phyloP scores from a whole-genome alignment of 345 rosid species.

The Mallotus nudiflorus region DNA sequence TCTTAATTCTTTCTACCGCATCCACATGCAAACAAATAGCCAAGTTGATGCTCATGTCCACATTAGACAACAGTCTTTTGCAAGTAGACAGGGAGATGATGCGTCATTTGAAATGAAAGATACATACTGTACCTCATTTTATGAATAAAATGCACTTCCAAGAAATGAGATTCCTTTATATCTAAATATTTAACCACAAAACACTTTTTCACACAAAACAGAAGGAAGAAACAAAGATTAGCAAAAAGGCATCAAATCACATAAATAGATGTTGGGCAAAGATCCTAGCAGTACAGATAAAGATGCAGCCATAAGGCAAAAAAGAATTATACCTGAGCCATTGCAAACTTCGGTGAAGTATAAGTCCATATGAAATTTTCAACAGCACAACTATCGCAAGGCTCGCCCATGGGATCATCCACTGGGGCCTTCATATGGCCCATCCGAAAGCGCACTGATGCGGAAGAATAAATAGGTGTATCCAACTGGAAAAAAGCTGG shows the following conservation, averaged over 20 bases:
- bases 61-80: background rate
- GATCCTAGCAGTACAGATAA: background rate
- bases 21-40: too few species aligned
- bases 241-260: background rate
- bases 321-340: constrained; percentile 68
- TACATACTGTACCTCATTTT: background rate
- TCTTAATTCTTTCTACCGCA: background rate
- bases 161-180: background rate
- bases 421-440: constrained; percentile 50
- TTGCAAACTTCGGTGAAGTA: constrained; percentile 81
- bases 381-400: constrained; percentile 30
- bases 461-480: constrained; percentile 77
- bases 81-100: too few species aligned
- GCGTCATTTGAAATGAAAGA: too few species aligned
- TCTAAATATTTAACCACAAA: background rate
- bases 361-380: constrained; percentile 70
- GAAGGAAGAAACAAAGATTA: background rate
- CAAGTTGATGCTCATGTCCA: background rate
- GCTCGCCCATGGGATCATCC: constrained; percentile 28
- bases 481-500: constrained; percentile 80
- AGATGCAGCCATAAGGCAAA: background rate
- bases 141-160: background rate
- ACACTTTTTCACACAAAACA: background rate
- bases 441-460: constrained; percentile 64
- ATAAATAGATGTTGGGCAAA: background rate